Conservation (phyloP, 2,329 filamentous ascomycete species). For the Exophiala mesophila region DNA sequence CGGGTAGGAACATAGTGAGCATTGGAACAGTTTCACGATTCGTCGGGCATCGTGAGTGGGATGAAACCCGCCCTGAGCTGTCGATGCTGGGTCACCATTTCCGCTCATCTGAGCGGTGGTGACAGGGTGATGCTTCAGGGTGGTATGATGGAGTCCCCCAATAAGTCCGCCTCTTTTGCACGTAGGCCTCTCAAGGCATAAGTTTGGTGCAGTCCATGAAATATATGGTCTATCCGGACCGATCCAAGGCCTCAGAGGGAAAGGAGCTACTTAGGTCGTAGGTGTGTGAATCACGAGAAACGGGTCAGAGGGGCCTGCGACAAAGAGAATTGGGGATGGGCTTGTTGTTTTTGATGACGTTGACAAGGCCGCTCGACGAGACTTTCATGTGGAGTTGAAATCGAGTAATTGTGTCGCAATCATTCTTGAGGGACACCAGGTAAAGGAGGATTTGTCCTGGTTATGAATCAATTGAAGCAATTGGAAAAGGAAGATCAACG, state of each 20-base stretch:
- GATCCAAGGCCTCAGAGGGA: not conserved
- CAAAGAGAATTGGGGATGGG: too few relatives aligned
- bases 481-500: slow-evolving; percentile 13
- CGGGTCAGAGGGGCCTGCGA: too few relatives aligned
- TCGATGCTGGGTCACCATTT: slow-evolving; percentile 18
- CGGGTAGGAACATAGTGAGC: slow-evolving; percentile 65
- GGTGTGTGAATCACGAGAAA: not conserved
- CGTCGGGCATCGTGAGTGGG: slow-evolving; percentile 55
- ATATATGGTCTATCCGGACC: not conserved
- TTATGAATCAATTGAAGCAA: too few relatives aligned
- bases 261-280: not conserved
- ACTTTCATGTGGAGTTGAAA: too few relatives aligned
- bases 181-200: slow-evolving; percentile 9
- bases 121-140: too few relatives aligned
- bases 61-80: slow-evolving; percentile 38
- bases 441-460: too few relatives aligned
- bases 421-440: too few relatives aligned
- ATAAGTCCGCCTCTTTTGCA: slow-evolving; percentile 11
- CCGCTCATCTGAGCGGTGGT: slow-evolving; percentile 24
- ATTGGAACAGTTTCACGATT: slow-evolving; percentile 72
- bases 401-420: too few relatives aligned
- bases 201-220: slow-evolving; percentile 11
- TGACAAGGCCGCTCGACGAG: too few relatives aligned
- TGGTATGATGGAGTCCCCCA: not conserved
- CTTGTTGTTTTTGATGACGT: too few relatives aligned